Evolutionary conservation across 2,329 filamentous ascomycete genomes (phyloP).

Genomic region (Boeremia lycopersici): DNA sequence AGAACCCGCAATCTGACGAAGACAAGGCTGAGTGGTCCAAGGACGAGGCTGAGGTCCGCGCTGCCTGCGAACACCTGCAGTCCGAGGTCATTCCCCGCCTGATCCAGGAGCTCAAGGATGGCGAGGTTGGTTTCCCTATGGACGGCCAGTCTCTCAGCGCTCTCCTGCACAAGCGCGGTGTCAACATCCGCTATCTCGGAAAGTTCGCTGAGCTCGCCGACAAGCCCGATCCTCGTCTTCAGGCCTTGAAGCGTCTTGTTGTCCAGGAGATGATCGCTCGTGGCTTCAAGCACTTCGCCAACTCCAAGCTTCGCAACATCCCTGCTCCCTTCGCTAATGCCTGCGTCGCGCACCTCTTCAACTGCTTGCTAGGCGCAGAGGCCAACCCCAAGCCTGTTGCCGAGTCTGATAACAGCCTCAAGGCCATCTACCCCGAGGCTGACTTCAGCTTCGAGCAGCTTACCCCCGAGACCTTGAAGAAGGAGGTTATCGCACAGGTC

Average conservation of each 20-base stretch:
- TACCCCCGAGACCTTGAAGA: conserved; percentile 73
- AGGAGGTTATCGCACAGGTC: conserved; percentile 74
- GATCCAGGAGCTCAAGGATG: conserved; percentile 84
- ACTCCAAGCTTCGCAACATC: conserved; percentile 77
- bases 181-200: conserved; percentile 96
- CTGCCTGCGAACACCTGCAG: conserved; percentile 78
- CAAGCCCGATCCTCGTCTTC: conserved; percentile 67
- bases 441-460: conserved; percentile 82
- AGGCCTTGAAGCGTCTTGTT: conserved; percentile 77
- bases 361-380: conserved; percentile 82
- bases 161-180: conserved; percentile 92
- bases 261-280: conserved; percentile 94
- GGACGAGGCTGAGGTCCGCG: conserved; percentile 87
- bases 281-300: conserved; percentile 90
- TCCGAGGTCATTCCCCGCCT: conserved; percentile 82
- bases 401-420: conserved; percentile 76
- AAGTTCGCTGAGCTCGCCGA: conserved; percentile 72
- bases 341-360: conserved; percentile 85
- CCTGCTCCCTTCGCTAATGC: conserved; percentile 80
- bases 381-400: conserved; percentile 79
- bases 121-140: conserved; percentile 97
- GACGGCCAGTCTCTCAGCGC: conserved; percentile 90
- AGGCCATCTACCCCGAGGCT: conserved; percentile 77
- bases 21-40: conserved; percentile 83
- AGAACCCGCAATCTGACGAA: conserved; percentile 84